Base-by-base conservation (phyloP, 257 asterid species). In the Lantana camara region DNA sequence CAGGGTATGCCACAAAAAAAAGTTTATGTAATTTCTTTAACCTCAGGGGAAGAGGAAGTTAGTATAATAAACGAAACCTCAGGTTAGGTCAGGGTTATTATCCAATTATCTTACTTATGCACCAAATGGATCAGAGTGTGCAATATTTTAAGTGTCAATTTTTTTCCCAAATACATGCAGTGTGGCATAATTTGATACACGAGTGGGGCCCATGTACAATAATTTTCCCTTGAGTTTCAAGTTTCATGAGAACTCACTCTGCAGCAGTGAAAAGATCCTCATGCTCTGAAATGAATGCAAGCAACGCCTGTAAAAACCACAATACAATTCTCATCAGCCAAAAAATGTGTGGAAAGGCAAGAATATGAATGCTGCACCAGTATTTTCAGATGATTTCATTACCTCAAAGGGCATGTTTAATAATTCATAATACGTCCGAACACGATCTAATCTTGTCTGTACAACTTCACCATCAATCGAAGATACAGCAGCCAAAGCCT, bases 361-460 rank as follows among this genome's bases (percentile, higher is more conserved):
- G 17, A 56, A 41, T 7, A 48, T 27, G 8, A 27, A 35, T 64
- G 51, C 2, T 30, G 23, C 41, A 52, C 20, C 51, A 16, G 29
- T 13, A 55, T 46, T 62, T 27, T 47, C 30, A 46, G 67, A 70
- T 54, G 53, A 40, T 60, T 84, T n/a, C n/a, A n/a, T n/a, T 81
- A 90, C 99, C 96, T 94, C 99, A 64, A 90, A 88, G 42, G 99
- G 99, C 96, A 94, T 81, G 80, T 94, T 94, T 66, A 94, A 64
- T 15, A 94, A 82, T 81, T 90, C 99, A 75, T 86, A 94, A 73
- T 85, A 94, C 34, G 96, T 88, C 15, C 98, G 83, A 46, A 94
- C 95, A 66, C 79, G 96, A 72, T 94, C 99, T 59, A 94, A 77
- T 76, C 83, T 88, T 79, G 73, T 80, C 72, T 80, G 95, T 61